A percentile compares a stretch with the other conserved stretches of the same genome.
Evolutionary conservation across 768 basidiomycete species (phyloP).

Genomic region (Trametes meyenii): DNA sequence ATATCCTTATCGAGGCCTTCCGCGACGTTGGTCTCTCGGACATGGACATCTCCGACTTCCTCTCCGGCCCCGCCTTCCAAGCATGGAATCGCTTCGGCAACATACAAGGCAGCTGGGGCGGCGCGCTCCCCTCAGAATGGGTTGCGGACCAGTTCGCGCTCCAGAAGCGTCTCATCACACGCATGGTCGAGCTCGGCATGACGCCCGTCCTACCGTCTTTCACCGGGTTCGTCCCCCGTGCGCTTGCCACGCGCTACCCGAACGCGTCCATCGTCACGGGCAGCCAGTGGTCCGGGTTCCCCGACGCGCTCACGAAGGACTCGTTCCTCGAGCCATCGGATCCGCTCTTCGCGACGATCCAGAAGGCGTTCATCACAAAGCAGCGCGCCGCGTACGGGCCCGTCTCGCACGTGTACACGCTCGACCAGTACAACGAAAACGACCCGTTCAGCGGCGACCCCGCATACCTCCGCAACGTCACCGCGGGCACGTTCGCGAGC

Average conservation of each 20-base stretch:
- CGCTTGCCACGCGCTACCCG: slow-evolving; percentile 35
- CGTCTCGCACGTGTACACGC: slow-evolving; percentile 45
- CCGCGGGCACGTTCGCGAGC: slow-evolving; percentile 40
- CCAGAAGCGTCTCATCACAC: slow-evolving; percentile 39
- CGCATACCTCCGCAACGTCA: slow-evolving; percentile 38
- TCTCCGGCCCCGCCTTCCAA: slow-evolving; percentile 44
- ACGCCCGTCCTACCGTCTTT: slow-evolving; percentile 45
- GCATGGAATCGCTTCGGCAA: slow-evolving; percentile 49
- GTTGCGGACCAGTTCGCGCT: slow-evolving; percentile 41
- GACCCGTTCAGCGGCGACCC: slow-evolving; percentile 38
- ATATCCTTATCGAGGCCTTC: slow-evolving; percentile 40
- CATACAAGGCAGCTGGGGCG: slow-evolving; percentile 44
- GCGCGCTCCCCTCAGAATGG: slow-evolving; percentile 41
- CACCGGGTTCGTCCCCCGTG: slow-evolving; percentile 44
- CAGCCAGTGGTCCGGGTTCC: slow-evolving; percentile 40
- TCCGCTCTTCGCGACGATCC: slow-evolving; percentile 39
- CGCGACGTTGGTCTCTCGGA: slow-evolving; percentile 42
- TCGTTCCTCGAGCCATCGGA: slow-evolving; percentile 47
- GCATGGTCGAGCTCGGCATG: slow-evolving; percentile 47
- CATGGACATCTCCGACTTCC: slow-evolving; percentile 37
- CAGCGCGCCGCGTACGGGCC: slow-evolving; percentile 41
- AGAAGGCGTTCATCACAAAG: slow-evolving; percentile 43
- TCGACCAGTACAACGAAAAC: slow-evolving; percentile 50
- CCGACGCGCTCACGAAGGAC: slow-evolving; percentile 37
- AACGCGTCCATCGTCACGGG: slow-evolving; percentile 41